Evolutionary conservation across 495 filamentous ascomycete species (phyloP).

Genomic region (Podospora pseudocomata): DNA sequence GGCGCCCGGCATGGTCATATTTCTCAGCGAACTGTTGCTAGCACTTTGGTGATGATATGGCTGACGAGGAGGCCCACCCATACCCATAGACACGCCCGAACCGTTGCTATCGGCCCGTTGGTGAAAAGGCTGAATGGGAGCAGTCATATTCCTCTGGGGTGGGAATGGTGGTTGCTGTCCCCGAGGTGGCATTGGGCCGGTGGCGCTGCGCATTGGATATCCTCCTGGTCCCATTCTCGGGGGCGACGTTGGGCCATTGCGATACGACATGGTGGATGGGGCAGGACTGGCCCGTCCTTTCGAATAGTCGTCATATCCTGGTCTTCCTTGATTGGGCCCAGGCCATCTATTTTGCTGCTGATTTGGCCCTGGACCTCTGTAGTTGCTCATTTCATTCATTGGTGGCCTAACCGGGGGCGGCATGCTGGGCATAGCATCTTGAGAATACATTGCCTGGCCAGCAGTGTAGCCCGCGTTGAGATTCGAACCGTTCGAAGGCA

Average conservation of each 20-base stretch:
- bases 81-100: conserved; percentile 11
- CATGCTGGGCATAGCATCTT: conserved; percentile 34
- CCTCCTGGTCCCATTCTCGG: conserved; percentile 25
- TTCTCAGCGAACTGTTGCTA: conserved; percentile 34
- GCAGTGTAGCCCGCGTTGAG: conserved; percentile 24
- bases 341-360: conserved; percentile 14
- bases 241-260: conserved; percentile 31
- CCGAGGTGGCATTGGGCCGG: conserved; percentile 33
- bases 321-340: conserved; percentile 11
- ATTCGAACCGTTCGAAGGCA: conserved; percentile 21
- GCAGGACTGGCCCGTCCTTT: conserved; percentile 40
- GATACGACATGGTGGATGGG: conserved; percentile 36
- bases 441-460: conserved; percentile 33
- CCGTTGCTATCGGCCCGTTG: conserved; percentile 22
- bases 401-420: conserved; percentile 34
- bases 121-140: conserved; percentile 37
- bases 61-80: conserved; percentile 1
- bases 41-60: conserved; percentile 23
- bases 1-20: conserved; percentile 12
- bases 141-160: conserved; percentile 51
- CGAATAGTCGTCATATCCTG: conserved; percentile 19
- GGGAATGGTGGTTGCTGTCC: conserved; percentile 28
- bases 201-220: conserved; percentile 40
- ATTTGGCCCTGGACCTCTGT: conserved; percentile 26
- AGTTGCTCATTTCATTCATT: conserved; percentile 25